A percentile compares a stretch with the other conserved stretches of the same genome.
Conservation (phyloP, 192 early-diverging fungal species). For the Coemansia sp. region DNA sequence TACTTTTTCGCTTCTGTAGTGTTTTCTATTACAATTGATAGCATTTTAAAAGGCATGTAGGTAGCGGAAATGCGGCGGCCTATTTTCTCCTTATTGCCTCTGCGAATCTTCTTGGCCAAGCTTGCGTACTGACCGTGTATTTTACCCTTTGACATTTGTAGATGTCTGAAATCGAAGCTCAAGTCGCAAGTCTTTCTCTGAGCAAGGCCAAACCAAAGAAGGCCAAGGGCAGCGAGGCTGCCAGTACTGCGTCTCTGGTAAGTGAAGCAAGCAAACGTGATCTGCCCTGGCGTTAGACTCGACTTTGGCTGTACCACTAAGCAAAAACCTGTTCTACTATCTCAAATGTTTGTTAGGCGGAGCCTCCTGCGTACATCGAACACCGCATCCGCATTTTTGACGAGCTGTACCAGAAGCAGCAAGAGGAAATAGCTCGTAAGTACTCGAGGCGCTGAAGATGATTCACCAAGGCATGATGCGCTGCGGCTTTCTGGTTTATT, state of each 20-base stretch:
- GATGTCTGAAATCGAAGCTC: constrained; percentile 41
- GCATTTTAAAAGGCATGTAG: too few species aligned
- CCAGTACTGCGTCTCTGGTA: constrained; percentile 18
- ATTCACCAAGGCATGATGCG: constrained; percentile 11
- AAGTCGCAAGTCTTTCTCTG: constrained; percentile 30
- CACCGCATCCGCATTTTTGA: constrained; percentile 54
- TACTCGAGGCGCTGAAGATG: constrained; percentile 7
- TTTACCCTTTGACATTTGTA: constrained; percentile 6
- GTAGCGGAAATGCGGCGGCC: not conserved
- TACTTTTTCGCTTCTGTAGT: not conserved
- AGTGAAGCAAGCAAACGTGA: not conserved
- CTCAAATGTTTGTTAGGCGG: constrained; percentile 10
- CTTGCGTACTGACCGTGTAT: not conserved
- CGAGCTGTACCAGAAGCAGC: constrained; percentile 48
- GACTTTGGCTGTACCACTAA: not conserved
- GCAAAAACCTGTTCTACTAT: not conserved
- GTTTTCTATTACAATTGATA: too few species aligned
- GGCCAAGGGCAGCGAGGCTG: constrained; percentile 3
- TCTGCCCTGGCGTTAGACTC: not conserved
- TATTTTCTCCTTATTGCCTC: not conserved
- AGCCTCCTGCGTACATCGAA: constrained; percentile 49
- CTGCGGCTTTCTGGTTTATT: not conserved
- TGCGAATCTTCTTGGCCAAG: not conserved
- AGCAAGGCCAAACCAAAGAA: constrained; percentile 33
- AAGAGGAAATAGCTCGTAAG: constrained; percentile 48